Base-by-base conservation (phyloP, 2,329 filamentous ascomycete genomes). In the Aureobasidium melanogenum region DNA sequence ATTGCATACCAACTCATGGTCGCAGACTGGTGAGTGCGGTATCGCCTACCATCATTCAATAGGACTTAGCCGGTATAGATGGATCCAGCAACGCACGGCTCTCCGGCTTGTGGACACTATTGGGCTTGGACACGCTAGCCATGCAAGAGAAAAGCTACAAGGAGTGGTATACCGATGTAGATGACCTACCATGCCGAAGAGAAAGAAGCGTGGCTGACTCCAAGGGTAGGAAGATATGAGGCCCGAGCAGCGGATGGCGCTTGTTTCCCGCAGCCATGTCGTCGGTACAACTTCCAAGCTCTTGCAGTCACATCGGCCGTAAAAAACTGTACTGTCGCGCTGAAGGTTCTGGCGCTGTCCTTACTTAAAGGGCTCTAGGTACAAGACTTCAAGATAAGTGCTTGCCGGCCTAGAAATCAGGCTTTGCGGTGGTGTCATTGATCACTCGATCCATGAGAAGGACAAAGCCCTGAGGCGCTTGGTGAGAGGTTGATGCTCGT, bases 61-160 rank as follows among this genome's bases (percentile, higher is more conserved):
- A 30, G 24, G n/a, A 30, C 19, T 54, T 41, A 41, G 12, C 36
- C 36, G 34, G 51, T 54, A 54, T 41, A 54, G 51, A 54, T 30
- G 51, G 38, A 41, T 24, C 26, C 38, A 41, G 7, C 24, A n/a
- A 54, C 7, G 51, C 51, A 54, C 51, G 51, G 51, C 34, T 54
- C 36, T 39, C 10, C 24, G 14, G 12, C 51, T 41, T 54, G 17
- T 36, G 19, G 36, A 17, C 26, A 28, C 38, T 30, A 41, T 34
- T 41, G 51, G 19, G 15, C 51, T 9, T 41, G 19, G 39, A 14
- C 15, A 30, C 51, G 51, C 51, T 54, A 54, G 30, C 4, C 9
- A 54, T 54, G 51, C 51, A 54, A 30, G 51, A n/a, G 34, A 17
- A 24, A 54, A 54, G 36, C 51, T 54, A 54, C 51, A 30, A 14